These are phyloP conservation scores for Lunasporangiospora selenospora DNA, from an alignment of 192 early-diverging fungal genomes.

Conservation along the genomic window DNA sequence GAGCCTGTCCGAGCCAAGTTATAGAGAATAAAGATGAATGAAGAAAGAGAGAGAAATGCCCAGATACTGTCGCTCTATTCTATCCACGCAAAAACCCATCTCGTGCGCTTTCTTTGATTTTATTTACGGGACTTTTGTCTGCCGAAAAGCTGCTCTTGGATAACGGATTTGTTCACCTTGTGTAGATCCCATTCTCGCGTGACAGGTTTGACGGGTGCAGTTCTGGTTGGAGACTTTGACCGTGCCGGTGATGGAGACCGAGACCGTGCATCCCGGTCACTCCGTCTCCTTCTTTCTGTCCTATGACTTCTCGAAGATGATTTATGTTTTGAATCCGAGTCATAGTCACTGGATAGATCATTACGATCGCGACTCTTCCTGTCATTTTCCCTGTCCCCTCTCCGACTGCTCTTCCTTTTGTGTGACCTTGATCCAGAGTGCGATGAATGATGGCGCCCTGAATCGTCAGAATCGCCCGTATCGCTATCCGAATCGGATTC, in stretches of 20 bases:
- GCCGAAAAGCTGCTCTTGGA: slow-evolving; percentile 5
- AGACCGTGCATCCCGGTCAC: no score
- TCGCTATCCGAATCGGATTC: neutral
- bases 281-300: no score
- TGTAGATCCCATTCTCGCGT: slow-evolving; percentile 35
- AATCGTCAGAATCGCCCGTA: no score
- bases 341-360: no score
- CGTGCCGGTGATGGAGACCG: no score
- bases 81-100: no score
- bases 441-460: slow-evolving; percentile 1
- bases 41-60: no score
- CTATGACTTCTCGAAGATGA: no score
- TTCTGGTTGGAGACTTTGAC: neutral
- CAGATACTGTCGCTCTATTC: no score
- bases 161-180: slow-evolving; percentile 25
- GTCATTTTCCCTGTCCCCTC: slow-evolving; percentile 2
- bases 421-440: neutral
- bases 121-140: no score
- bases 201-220: neutral
- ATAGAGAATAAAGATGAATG: slow-evolving; percentile 20
- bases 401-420: neutral
- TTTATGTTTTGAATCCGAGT: no score
- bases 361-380: neutral
- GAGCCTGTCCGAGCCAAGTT: slow-evolving; percentile 80
- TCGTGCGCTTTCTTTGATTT: neutral